Base-by-base conservation (phyloP, 192 early-diverging fungal genomes). In the Kickxella alabastrina region DNA sequence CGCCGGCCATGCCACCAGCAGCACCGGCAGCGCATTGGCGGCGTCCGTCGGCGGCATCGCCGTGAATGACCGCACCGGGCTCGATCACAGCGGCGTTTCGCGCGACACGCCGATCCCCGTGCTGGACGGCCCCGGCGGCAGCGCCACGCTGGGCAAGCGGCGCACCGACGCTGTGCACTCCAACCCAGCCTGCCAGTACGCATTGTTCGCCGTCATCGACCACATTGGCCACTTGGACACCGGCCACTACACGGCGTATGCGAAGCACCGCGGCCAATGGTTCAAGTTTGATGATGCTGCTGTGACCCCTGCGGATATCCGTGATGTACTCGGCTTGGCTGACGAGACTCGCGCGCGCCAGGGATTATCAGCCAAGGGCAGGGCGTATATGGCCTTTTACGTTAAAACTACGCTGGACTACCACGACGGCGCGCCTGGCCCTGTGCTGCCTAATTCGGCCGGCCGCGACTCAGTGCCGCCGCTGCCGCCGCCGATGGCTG, bases 241-340 rank as follows among this genome's bases (percentile, higher is more conserved):
- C 1, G 96, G 96, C 15, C 96, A 99, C 64, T 99, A 99, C 62
- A 92, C 85, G 3, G 86, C 88, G 21, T 92, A 81, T 62, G 89
- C 85, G 6, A 80, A 81, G 49, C 80, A 81, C 38, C 82, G 93
- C 15, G 83, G 80, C 12, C 60, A 89, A 82, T 97, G 94, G 92
- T 95, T 87, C 59, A 62, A 70, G 21, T 91, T 97, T 43, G 92
- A 97, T 62, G 94, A 97, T 62, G 87, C 91, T 47, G 74, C 65
- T 12, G 87, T 93, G 8, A 83, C 84, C 0, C 43, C 81, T 36
- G 84, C 84, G 2, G 69, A 69, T 26, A 81, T 86, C 39, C 79
- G 81, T 34, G 89, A 92, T 10, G 92, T 93, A 3, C 56, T 91
- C 51, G 81, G 36, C 12, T 49, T 70, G 19, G 49, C 65, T 18